Conservation (phyloP, 768 basidiomycete genomes). For the Termitomyces sp. region DNA sequence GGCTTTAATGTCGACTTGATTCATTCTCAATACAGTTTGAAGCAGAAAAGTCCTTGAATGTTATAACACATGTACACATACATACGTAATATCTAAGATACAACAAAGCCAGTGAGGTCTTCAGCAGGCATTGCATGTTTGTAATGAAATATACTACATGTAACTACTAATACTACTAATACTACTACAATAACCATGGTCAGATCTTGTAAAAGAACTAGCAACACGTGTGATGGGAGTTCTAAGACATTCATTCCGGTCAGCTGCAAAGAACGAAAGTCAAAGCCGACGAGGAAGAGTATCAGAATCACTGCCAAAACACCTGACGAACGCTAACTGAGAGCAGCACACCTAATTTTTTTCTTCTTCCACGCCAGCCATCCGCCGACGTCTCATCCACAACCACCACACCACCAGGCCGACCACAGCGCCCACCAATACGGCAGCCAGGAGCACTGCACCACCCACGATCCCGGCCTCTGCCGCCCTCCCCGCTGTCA, state of each 20-base stretch:
- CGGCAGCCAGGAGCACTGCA: constrained; percentile 16
- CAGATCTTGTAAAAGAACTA: neutral
- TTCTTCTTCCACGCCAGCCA: neutral
- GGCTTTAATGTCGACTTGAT: no score
- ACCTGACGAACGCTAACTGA: no score
- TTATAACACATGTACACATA: neutral
- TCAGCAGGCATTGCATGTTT: neutral
- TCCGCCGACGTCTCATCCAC: constrained; percentile 1
- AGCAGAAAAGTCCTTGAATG: neutral
- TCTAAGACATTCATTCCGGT: neutral
- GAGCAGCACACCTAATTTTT: neutral
- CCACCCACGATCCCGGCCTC: constrained; percentile 29
- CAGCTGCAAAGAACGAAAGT: neutral
- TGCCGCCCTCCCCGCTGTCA: constrained; percentile 24
- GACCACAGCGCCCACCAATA: constrained; percentile 8
- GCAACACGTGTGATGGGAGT: no score
- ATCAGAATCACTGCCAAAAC: no score
- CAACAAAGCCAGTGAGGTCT: neutral
- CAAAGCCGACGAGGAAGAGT: neutral
- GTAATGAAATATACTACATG: neutral
- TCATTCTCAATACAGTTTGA: no score
- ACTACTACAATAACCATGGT: neutral
- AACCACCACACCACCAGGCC: constrained; percentile 12
- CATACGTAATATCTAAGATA: neutral
- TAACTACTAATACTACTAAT: neutral